These are phyloP conservation scores for Cicer arietinum DNA, from an alignment of 306 rosid genomes.

Conservation along the genomic window DNA sequence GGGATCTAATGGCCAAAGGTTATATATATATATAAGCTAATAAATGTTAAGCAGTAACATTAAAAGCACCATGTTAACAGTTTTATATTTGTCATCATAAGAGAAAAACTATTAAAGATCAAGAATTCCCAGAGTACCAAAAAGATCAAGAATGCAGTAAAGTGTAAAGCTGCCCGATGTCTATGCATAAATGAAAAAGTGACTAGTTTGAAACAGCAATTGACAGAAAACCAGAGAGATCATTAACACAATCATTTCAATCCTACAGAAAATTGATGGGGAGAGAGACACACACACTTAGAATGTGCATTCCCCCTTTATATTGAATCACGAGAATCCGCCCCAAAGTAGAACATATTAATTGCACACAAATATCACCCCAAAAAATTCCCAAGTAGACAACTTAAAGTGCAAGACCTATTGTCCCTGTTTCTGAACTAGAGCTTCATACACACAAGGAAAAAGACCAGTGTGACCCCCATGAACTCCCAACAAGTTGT, in stretches of 20 bases:
- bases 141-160: not conserved
- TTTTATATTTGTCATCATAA: not conserved
- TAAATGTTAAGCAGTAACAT: not conserved
- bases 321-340: not conserved
- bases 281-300: not conserved
- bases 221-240: not conserved
- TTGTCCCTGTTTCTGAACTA: slow-evolving; percentile 9
- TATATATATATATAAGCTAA: not conserved
- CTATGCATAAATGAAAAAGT: slow-evolving; percentile 7
- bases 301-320: not conserved
- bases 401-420: not conserved
- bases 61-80: slow-evolving; percentile 3
- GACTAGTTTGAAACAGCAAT: slow-evolving; percentile 16
- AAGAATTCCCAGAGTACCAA: not conserved
- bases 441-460: not conserved
- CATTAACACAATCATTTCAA: not conserved
- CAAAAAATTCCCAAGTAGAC: not conserved
- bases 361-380: not conserved
- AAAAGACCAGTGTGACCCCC: not conserved
- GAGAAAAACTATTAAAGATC: not conserved
- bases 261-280: not conserved
- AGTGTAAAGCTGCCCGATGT: not conserved
- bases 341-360: slow-evolving; percentile 17
- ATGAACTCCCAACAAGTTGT: not conserved
- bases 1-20: not conserved